Evolutionary conservation across 1,139 yeast genomes (phyloP).

Genomic region (Magnusiomyces sp.): DNA sequence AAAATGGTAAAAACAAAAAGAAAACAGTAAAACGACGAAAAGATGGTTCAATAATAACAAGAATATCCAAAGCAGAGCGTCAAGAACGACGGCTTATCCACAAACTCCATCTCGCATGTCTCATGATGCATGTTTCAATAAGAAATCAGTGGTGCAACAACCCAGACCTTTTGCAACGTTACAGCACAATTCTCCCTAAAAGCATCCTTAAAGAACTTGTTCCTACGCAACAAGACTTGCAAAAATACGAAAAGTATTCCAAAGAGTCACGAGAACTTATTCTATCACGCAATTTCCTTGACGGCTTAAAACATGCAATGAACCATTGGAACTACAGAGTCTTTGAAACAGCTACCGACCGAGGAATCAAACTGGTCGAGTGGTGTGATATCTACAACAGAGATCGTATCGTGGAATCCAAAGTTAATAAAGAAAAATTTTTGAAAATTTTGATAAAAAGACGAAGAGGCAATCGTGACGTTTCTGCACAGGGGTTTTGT

Average conservation of each 20-base stretch:
- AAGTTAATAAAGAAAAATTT: slow-evolving; percentile 20
- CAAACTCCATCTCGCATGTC: slow-evolving; percentile 45
- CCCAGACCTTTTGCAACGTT: slow-evolving; percentile 28
- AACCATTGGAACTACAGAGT: slow-evolving; percentile 46
- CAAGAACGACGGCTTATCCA: slow-evolving; percentile 47
- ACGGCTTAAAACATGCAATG: slow-evolving; percentile 61
- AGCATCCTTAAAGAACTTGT: slow-evolving; percentile 40
- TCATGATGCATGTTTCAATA: slow-evolving; percentile 56
- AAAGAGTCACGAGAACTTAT: slow-evolving; percentile 11
- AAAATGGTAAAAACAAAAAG: slow-evolving; percentile 5
- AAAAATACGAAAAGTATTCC: slow-evolving; percentile 32
- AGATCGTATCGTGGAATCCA: slow-evolving; percentile 20
- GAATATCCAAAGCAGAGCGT: slow-evolving; percentile 48
- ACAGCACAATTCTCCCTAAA: slow-evolving; percentile 40
- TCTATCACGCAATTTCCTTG: slow-evolving; percentile 55
- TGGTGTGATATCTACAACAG: slow-evolving; percentile 49
- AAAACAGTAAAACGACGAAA: slow-evolving; percentile 13
- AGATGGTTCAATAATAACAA: not conserved
- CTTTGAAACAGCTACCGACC: slow-evolving; percentile 43
- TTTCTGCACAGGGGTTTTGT: slow-evolving; percentile 84
- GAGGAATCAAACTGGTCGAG: slow-evolving; percentile 41
- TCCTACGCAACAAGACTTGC: slow-evolving; percentile 38
- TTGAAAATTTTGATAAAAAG: slow-evolving; percentile 16
- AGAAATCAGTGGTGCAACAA: slow-evolving; percentile 74
- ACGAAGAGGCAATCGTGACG: slow-evolving; percentile 58